Conservation (phyloP, 306 rosid genomes). For the Citrullus mucosospermus region DNA sequence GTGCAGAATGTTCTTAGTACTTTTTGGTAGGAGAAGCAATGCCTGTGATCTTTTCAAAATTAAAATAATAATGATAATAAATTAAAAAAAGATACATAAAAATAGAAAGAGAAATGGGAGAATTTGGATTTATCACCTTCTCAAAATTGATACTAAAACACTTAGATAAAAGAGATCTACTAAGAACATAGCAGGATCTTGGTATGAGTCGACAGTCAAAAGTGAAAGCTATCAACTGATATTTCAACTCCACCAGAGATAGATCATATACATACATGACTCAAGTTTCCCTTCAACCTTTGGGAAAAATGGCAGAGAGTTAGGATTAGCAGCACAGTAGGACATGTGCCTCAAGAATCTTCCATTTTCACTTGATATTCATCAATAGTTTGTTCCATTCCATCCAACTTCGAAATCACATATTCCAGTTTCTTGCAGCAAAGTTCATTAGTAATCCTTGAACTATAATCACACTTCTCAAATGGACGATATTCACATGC, state of each 20-base stretch:
- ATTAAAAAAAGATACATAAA: no score
- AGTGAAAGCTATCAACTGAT: neutral
- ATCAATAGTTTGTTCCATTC: slow-evolving; percentile 56
- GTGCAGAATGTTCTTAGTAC: neutral
- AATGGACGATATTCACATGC: slow-evolving; percentile 92
- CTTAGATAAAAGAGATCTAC: neutral
- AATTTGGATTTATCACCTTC: neutral
- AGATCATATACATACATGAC: neutral
- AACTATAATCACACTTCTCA: slow-evolving; percentile 85
- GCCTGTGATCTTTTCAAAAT: neutral
- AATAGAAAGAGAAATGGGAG: neutral
- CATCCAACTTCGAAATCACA: slow-evolving; percentile 60
- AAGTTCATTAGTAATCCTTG: slow-evolving; percentile 80
- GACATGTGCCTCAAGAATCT: slow-evolving; percentile 3
- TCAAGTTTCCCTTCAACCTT: neutral
- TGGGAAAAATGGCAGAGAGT: neutral
- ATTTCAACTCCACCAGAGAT: neutral
- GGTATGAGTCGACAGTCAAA: neutral
- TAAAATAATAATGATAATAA: neutral
- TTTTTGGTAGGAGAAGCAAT: neutral
- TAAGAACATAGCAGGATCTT: neutral
- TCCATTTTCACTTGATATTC: slow-evolving; percentile 49
- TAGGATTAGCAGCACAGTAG: neutral
- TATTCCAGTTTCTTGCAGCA: slow-evolving; percentile 64
- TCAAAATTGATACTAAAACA: neutral